Base-by-base conservation (phyloP, 331 rosid genomes). In the Erythrophleum ivorense region DNA sequence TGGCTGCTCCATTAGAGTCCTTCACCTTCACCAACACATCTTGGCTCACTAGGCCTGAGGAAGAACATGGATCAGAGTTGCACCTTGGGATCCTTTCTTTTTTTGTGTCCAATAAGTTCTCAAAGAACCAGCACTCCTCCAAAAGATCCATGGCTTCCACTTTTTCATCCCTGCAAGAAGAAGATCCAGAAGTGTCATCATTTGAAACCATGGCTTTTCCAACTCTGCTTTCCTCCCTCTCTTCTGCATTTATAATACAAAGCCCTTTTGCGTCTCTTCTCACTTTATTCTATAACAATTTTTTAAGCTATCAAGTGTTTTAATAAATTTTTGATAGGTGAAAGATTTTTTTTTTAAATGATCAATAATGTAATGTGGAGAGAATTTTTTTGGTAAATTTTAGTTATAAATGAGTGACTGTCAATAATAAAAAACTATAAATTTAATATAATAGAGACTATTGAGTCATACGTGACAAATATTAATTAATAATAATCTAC, bases 61-160 rank as follows among this genome's bases (percentile, higher is more conserved):
- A 83, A 72, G 93, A 91, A 76, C 71, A 82, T 70, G 89, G 90
- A 85, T 94, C 95, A 79, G 98, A 94, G 38, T 71, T 68, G 78
- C 90, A 91, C 85, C 89, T 85, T 36, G 75, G 52, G 86, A 95
- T 89, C 67, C 41, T 87, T 79, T 94, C 85, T 71, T 73, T 90
- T 43, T 36, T 69, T 76, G 79, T 83, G 48, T 75, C 81, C 2
- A 95, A 85, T 85, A 88, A 71, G 87, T 93, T 93, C 21, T 84
- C 89, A 79, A 93, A 95, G 79, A 89, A 93, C 99, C 99, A 95
- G 50, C 84, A 86, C 69, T 89, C 91, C 63, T 95, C 98, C 38
- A 93, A 82, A 80, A 92, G 92, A 88, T 95, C 92, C 52, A 89
- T 73, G 60, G 92, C 88, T 78, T 88, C 93, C 19, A 62, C 78